A percentile compares a stretch with the other conserved stretches of the same genome.
These are phyloP conservation scores for Yamadazyma endophytica DNA, from an alignment of 805 yeast species.

Conservation along the genomic window DNA sequence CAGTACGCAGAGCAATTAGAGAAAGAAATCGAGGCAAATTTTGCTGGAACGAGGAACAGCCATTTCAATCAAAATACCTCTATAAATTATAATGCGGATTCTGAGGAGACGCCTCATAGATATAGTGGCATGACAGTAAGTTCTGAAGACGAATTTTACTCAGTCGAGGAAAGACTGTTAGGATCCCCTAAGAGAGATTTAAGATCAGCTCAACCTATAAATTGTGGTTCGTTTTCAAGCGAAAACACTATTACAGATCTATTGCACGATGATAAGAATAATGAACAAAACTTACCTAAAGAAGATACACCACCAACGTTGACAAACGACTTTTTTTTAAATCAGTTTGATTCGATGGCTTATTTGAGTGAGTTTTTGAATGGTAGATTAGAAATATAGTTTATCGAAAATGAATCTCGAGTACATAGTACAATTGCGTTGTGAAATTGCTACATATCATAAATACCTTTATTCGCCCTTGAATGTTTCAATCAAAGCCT, in stretches of 20 bases:
- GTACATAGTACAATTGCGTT: background rate
- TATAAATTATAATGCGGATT: conserved; percentile 4
- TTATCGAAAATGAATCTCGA: conserved; percentile 1
- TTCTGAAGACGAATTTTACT: conserved; percentile 31
- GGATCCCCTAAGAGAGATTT: conserved; percentile 1
- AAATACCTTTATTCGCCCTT: background rate
- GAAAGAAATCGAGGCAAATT: conserved; percentile 18
- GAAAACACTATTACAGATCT: conserved; percentile 13
- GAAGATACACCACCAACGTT: conserved; percentile 9
- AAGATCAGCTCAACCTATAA: conserved; percentile 1
- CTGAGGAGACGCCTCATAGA: conserved; percentile 6
- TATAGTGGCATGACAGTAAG: conserved; percentile 10
- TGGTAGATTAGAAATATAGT: conserved; percentile 15
- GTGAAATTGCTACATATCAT: background rate
- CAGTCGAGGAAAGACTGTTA: conserved; percentile 26
- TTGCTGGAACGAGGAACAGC: conserved; percentile 6
- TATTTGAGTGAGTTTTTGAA: conserved; percentile 28
- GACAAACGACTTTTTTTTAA: conserved; percentile 8
- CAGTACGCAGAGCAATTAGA: conserved; percentile 24
- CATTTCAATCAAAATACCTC: no score
- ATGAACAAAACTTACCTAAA: conserved; percentile 3
- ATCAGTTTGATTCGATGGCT: conserved; percentile 26
- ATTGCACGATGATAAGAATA: conserved; percentile 4
- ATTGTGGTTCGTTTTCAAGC: conserved; percentile 12
- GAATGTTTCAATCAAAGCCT: conserved; percentile 45